Percentiles rank a stretch among this genome's conserved stretches.
Evolutionary conservation across 805 yeast genomes (phyloP).

Genomic region (Kodamaea lidongshanica): DNA sequence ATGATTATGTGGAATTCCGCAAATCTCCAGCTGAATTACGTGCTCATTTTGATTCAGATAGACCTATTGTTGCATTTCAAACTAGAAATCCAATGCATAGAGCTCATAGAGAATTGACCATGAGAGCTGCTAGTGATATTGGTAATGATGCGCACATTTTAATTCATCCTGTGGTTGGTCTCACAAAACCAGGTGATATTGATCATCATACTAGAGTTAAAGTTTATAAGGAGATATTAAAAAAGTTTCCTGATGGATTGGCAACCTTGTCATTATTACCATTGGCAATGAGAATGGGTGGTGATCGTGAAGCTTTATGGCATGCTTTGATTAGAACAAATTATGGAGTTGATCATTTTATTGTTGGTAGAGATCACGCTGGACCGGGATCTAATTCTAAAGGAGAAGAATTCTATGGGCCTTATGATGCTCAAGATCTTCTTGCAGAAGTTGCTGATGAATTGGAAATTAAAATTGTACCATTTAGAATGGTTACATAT

Average conservation of each 20-base stretch:
- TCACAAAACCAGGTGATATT: constrained; percentile 96
- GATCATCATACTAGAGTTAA: constrained; percentile 97
- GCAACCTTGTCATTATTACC: constrained; percentile 86
- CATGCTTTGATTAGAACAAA: constrained; percentile 95
- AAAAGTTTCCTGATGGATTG: constrained; percentile 90
- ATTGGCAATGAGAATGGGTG: constrained; percentile 98
- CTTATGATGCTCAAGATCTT: constrained; percentile 91
- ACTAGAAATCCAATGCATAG: constrained; percentile 99
- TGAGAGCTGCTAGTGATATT: constrained; percentile 91
- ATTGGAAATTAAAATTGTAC: constrained; percentile 84
- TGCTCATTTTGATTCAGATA: constrained; percentile 64
- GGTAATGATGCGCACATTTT: constrained; percentile 69
- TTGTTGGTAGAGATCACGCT: constrained; percentile 97
- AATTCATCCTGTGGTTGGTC: constrained; percentile 95
- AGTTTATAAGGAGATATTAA: constrained; percentile 86
- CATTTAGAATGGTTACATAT: constrained; percentile 95
- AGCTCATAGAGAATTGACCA: constrained; percentile 94
- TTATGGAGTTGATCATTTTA: constrained; percentile 94
- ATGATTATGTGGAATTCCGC: constrained; percentile 82
- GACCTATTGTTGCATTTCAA: constrained; percentile 86
- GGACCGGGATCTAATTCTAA: constrained; percentile 87
- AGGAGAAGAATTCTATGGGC: constrained; percentile 93
- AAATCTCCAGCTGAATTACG: constrained; percentile 89
- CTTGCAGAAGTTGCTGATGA: constrained; percentile 72
- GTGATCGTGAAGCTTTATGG: constrained; percentile 98